phyloP scores from a whole-genome alignment of 331 rosid genomes.

The Acacia concinna region DNA sequence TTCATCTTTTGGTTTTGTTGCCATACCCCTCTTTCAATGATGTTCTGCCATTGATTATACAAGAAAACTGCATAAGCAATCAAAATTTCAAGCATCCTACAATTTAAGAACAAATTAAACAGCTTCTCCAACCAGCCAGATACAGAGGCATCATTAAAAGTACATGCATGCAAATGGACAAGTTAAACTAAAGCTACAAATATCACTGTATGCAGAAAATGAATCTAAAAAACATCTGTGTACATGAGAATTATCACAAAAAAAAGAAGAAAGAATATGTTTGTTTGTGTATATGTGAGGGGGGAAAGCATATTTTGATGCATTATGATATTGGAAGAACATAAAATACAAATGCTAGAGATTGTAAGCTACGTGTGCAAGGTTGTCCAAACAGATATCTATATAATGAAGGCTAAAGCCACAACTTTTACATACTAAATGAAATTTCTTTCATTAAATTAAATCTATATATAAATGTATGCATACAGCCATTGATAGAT shows the following conservation, averaged over 20 bases:
- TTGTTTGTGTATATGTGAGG: neutral
- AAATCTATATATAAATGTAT: neutral
- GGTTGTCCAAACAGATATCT: neutral
- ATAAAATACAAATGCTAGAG: neutral
- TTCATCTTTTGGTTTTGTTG: slow-evolving; percentile 36
- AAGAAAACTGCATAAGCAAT: slow-evolving; percentile 31
- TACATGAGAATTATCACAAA: neutral
- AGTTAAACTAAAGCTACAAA: neutral
- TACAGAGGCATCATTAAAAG: slow-evolving; percentile 13
- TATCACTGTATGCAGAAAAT: neutral
- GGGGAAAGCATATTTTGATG: neutral
- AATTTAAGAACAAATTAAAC: slow-evolving; percentile 4
- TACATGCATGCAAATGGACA: neutral
- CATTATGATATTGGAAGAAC: neutral
- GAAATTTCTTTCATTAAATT: neutral
- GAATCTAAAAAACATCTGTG: neutral
- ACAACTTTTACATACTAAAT: neutral
- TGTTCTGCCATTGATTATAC: slow-evolving; percentile 4
- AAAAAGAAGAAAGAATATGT: neutral
- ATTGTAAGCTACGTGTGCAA: neutral
- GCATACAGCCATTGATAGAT: neutral
- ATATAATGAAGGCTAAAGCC: neutral
- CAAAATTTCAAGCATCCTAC: slow-evolving; percentile 14
- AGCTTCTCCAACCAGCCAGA: neutral
- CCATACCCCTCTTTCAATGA: slow-evolving; percentile 31